Base-by-base conservation (phyloP, 1,284 basidiomycete species). In the Ceratobasidium sp. region DNA sequence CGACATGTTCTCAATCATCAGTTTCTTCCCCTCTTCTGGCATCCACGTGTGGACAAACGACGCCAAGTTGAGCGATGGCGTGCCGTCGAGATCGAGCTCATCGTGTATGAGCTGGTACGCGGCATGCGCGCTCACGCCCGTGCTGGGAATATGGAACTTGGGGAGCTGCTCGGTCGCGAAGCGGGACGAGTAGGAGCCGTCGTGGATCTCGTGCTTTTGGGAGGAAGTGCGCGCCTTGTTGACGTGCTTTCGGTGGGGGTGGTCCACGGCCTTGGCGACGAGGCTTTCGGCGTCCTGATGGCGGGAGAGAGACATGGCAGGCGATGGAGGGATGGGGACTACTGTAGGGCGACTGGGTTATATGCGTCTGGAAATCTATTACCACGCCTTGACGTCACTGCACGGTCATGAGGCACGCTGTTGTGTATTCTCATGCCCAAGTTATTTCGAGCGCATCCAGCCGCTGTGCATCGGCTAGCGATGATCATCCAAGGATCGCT, bases 51-150 rank as follows among this genome's bases (percentile, higher is more conserved):
- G 84, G 21, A 88, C 87, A 76, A 88, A 88, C 1, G 91, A 93
- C 0, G 96, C 96, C 32, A 98, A 84, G 82, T 98, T 98, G 76
- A 94, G 83, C 43, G 87, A 83, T 1, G 89, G 90, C 35, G 87
- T 90, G 8, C 93, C 94, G 80, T 96, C 95, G 41, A 96, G 87
- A 72, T 85, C 81, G 61, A 96, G 85, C 80, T 96, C 93, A 77
- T 95, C 92, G 78, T 92, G 93, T 73, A 98, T 89, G 73, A 97
- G 82, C 80, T 93, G 91, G 79, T 95, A 94, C 0, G 90, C 88
- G 4, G 85, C 79, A 49, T 90, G 86, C 3, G 86, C 85, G 47
- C 80, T 79, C 18, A 85, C 81, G 7, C 91, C 91, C 84, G 88
- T 87, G 62, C 83, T 83, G 0, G 91, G 85, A n/a, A 93, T 78